Conservation (phyloP, 768 basidiomycete genomes). For the Serendipita sp. region DNA sequence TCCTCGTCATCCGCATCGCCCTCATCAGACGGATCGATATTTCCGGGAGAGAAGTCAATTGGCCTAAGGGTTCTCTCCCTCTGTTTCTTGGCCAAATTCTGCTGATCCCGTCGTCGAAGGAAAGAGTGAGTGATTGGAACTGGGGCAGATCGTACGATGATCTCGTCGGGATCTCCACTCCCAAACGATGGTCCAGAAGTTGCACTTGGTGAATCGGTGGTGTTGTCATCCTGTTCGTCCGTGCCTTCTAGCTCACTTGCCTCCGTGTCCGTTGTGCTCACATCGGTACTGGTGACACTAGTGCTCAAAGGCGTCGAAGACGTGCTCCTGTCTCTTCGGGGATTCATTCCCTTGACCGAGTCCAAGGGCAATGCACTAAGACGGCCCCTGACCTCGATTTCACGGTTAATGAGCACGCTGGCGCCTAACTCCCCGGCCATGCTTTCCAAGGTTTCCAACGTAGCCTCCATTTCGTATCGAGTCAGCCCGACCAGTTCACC, state of each 20-base stretch:
- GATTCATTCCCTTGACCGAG: background rate
- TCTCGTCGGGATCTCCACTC: background rate
- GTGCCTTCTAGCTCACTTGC: constrained; percentile 14
- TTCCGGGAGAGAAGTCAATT: background rate
- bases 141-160: constrained; percentile 1
- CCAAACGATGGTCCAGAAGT: background rate
- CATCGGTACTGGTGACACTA: background rate
- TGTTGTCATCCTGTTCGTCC: background rate
- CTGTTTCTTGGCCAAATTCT: background rate
- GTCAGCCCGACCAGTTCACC: constrained; percentile 73
- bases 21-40: background rate
- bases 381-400: constrained; percentile 49
- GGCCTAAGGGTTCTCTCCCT: background rate
- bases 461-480: constrained; percentile 56
- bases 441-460: constrained; percentile 72
- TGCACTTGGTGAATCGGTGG: background rate
- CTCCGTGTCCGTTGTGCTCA: constrained; percentile 19
- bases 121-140: background rate
- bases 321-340: background rate
- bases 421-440: constrained; percentile 94
- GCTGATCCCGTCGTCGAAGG: background rate
- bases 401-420: constrained; percentile 79
- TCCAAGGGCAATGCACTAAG: background rate
- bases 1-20: background rate
- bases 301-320: background rate